Base-by-base conservation (phyloP, 306 rosid genomes). In the Myrica gale region DNA sequence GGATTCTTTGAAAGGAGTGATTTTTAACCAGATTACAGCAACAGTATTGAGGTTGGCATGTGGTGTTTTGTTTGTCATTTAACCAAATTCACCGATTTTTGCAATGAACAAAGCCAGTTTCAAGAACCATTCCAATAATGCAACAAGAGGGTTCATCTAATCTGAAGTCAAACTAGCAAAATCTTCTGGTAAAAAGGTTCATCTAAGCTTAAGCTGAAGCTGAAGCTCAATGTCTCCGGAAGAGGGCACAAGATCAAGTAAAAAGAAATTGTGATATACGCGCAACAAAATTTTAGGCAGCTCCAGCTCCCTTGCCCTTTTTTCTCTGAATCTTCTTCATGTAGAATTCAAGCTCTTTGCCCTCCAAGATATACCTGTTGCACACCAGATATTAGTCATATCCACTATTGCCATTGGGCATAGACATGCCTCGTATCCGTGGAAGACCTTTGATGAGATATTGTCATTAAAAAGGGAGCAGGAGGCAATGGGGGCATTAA, bases 321-420 rank as follows among this genome's bases (percentile, higher is more conserved):
- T 81, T 81, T 48, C 73, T 72, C 60, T 81, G 84, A 41, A 81
- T 53, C 80, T 81, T 75, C 84, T 81, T 81, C 80, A 71, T 76
- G 81, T 81, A 81, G 71, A 81, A 81, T 63, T 81, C 84, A 0
- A 81, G 71, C 65, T 81, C 84, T 39, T 72, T 81, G 12, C 84
- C 84, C 32, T 81, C 84, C 55, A 81, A 72, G 74, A 81, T 81
- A 26, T 81, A 81, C 71, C 84, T 81, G 77, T 10, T 8, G 32
- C 70, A 75, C 11, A 55, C 23, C 50, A 23, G 26, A 23, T 23
- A 23, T 23, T 23, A 23, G 26, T 23, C 26, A 23, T 23, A 23
- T 23, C 26, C 26, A 23, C 1, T 7, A 26, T 9, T 12, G 16
- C 5, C 12, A 0, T 26, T 26, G 1, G 32, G 32, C 32, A 26